phyloP scores from a whole-genome alignment of 306 rosid species.

The Argentina anserina region DNA sequence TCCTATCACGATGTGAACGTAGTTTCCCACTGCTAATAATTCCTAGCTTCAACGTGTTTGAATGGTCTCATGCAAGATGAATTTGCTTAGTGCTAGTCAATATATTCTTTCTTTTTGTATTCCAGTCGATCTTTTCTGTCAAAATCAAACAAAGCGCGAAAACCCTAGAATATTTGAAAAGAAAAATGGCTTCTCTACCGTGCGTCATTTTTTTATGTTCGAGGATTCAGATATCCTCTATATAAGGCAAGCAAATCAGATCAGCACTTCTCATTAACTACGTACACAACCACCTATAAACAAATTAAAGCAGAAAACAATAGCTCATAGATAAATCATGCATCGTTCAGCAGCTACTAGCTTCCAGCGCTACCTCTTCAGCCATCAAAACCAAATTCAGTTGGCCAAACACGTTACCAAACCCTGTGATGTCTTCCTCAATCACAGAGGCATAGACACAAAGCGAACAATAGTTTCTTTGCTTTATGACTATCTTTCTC shows the following conservation, averaged over 20 bases:
- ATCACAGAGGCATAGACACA: constrained; percentile 76
- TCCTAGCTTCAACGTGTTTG: constrained; percentile 31
- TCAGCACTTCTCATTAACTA: neutral
- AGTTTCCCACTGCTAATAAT: neutral
- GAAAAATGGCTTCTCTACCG: neutral
- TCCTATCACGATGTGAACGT: too few relatives aligned
- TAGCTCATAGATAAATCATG: constrained; percentile 21
- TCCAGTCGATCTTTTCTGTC: neutral
- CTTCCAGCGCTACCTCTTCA: constrained; percentile 23
- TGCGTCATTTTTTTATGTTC: neutral
- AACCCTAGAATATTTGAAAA: neutral
- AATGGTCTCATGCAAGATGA: constrained; percentile 11
- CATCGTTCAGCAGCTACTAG: constrained; percentile 32
- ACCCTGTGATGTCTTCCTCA: constrained; percentile 73
- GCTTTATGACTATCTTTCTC: constrained; percentile 57
- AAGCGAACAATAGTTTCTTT: constrained; percentile 58
- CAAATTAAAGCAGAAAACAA: neutral
- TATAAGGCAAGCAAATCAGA: neutral
- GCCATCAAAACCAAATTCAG: constrained; percentile 24
- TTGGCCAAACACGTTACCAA: constrained; percentile 24
- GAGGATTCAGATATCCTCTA: neutral
- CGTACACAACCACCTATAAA: neutral
- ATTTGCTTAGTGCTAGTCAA: constrained; percentile 28
- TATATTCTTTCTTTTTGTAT: neutral
- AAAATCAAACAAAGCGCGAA: neutral